phyloP scores from a whole-genome alignment of 345 rosid genomes.

The Brassica incana region DNA sequence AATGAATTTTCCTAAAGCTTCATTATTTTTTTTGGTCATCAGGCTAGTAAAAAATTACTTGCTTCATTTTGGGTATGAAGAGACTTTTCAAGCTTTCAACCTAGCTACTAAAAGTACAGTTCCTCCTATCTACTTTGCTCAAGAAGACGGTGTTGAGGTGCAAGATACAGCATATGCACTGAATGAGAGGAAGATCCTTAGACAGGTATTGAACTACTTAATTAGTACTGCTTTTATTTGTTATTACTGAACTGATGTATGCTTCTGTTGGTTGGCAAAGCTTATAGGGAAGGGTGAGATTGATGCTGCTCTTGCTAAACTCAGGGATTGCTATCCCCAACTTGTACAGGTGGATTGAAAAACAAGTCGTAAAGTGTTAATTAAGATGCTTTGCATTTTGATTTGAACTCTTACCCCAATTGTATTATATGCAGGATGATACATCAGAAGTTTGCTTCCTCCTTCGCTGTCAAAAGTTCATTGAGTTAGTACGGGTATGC shows the following conservation, averaged over 20 bases:
- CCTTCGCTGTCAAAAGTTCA: constrained; percentile 86
- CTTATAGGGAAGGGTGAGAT: constrained; percentile 86
- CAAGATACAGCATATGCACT: constrained; percentile 68
- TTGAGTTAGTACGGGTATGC: constrained; percentile 84
- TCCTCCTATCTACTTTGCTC: constrained; percentile 53
- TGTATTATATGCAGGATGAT: constrained; percentile 60
- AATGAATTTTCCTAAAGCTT: neutral
- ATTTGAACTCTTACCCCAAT: constrained; percentile 18
- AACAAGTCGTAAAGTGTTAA: neutral
- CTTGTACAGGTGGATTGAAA: constrained; percentile 61
- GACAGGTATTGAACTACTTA: constrained; percentile 60
- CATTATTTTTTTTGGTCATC: constrained; percentile 20
- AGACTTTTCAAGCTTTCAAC: constrained; percentile 77
- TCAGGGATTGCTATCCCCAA: constrained; percentile 78
- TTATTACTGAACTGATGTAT: constrained; percentile 19
- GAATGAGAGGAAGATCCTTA: constrained; percentile 63
- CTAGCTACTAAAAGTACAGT: constrained; percentile 60
- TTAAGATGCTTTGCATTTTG: constrained; percentile 10
- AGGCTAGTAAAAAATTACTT: constrained; percentile 85
- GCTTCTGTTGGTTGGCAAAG: constrained; percentile 48
- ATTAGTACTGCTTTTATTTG: neutral
- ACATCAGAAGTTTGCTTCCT: constrained; percentile 82
- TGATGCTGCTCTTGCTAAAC: constrained; percentile 65
- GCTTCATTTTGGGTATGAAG: constrained; percentile 87
- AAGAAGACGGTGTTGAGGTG: constrained; percentile 42